Conservation (phyloP, 2,329 filamentous ascomycete species). For the Aspergillus phoenicis region DNA sequence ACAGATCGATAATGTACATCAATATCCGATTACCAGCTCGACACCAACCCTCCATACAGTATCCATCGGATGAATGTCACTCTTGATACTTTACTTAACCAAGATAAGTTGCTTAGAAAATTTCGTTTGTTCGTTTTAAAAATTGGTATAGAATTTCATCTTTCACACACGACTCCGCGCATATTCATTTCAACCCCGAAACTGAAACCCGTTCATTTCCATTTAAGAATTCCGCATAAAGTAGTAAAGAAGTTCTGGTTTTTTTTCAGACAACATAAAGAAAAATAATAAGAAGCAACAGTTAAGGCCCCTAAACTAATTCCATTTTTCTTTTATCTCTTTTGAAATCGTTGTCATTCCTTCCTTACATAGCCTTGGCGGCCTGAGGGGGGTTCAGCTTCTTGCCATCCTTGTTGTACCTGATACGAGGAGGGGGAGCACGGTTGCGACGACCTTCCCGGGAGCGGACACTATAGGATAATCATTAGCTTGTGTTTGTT, state of each 20-base stretch:
- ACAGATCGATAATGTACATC: too few relatives aligned
- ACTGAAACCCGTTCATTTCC: constrained; percentile 31
- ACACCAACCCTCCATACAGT: too few relatives aligned
- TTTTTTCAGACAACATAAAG: constrained; percentile 26
- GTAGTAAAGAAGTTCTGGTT: constrained; percentile 19
- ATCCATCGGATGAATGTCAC: too few relatives aligned
- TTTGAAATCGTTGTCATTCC: constrained; percentile 21
- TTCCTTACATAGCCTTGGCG: constrained; percentile 61
- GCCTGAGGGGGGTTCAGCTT: constrained; percentile 90
- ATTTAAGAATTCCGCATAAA: constrained; percentile 28
- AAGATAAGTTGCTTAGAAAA: too few relatives aligned
- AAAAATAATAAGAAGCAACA: constrained; percentile 39
- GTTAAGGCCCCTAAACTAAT: constrained; percentile 35
- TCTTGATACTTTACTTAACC: too few relatives aligned
- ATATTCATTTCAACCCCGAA: constrained; percentile 17
- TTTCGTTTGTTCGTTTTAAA: too few relatives aligned
- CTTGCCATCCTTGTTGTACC: constrained; percentile 99
- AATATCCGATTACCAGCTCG: too few relatives aligned
- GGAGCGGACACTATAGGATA: constrained; percentile 79
- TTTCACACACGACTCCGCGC: background rate
- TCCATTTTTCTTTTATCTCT: constrained; percentile 37
- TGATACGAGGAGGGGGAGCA: constrained; percentile 92
- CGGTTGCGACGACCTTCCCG: constrained; percentile 97
- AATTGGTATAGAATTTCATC: constrained; percentile 14
- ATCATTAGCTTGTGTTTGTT: constrained; percentile 20